phyloP scores from a whole-genome alignment of 192 early-diverging fungal genomes.

The Paraglomus brasilianum region DNA sequence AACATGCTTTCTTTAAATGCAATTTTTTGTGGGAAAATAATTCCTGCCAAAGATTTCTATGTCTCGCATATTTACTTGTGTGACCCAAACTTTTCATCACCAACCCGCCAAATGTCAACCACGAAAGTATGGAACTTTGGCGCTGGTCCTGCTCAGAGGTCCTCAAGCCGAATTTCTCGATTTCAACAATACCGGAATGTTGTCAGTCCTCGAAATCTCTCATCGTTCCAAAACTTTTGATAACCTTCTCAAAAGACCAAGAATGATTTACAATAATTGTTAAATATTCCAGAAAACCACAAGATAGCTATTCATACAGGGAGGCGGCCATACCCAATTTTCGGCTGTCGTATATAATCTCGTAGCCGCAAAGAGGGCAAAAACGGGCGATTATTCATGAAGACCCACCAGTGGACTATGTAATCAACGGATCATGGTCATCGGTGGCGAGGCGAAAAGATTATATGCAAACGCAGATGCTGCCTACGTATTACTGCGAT shows the following conservation, averaged over 20 bases:
- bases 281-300: conserved; percentile 89
- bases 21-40: no score
- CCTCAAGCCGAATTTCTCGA: conserved; percentile 79
- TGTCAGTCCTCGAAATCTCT: conserved; percentile 94
- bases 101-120: conserved; percentile 9
- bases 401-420: conserved; percentile 74
- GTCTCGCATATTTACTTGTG: no score
- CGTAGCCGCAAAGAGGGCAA: conserved; percentile 55
- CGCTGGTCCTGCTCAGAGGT: conserved; percentile 88
- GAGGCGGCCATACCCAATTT: conserved; percentile 93
- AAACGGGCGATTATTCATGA: conserved; percentile 32
- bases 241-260: conserved; percentile 74
- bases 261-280: conserved; percentile 62
- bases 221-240: conserved; percentile 89
- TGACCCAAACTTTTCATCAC: no score
- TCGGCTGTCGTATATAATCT: conserved; percentile 88
- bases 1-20: no score
- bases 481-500: conserved; percentile 94
- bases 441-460: conserved; percentile 78
- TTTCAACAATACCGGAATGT: conserved; percentile 82
- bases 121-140: conserved; percentile 72
- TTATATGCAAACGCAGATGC: conserved; percentile 77
- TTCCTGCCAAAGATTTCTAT: no score
- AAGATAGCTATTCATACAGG: conserved; percentile 92
- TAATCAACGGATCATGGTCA: conserved; percentile 92